Evolutionary conservation across 2,329 filamentous ascomycete species (phyloP).

Genomic region (Camptophora hylomeconis): DNA sequence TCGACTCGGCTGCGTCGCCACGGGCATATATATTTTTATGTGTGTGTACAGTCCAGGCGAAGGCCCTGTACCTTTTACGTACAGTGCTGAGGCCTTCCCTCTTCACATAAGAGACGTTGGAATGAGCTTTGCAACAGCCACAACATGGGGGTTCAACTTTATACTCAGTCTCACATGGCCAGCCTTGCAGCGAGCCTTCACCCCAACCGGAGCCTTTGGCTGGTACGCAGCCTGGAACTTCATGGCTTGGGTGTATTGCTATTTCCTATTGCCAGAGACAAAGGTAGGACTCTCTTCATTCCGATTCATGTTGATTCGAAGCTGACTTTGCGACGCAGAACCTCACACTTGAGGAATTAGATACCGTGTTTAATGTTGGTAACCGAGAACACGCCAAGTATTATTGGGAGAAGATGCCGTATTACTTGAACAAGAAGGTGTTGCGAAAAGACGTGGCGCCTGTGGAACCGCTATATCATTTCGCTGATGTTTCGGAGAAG

Average conservation of each 20-base stretch:
- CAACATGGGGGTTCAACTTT: constrained; percentile 46
- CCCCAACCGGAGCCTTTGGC: constrained; percentile 40
- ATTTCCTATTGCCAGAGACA: constrained; percentile 32
- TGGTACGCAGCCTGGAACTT: constrained; percentile 43
- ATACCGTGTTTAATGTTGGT: constrained; percentile 42
- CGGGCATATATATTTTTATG: constrained; percentile 46
- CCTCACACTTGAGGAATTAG: constrained; percentile 34
- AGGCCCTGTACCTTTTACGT: constrained; percentile 51
- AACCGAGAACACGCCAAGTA: constrained; percentile 30
- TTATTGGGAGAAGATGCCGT: constrained; percentile 25
- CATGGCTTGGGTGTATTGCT: constrained; percentile 34
- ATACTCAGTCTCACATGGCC: constrained; percentile 42
- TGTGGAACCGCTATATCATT: constrained; percentile 6
- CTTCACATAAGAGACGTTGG: constrained; percentile 48
- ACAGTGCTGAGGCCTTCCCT: constrained; percentile 52
- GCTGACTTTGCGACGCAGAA: too few relatives aligned
- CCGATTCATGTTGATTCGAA: too few relatives aligned
- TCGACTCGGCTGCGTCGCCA: constrained; percentile 36
- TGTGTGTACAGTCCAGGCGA: constrained; percentile 43
- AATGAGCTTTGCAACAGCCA: constrained; percentile 46
- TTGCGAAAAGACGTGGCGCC: constrained; percentile 21
- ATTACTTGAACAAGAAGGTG: constrained; percentile 24
- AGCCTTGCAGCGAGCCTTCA: constrained; percentile 34
- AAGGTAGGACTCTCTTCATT: too few relatives aligned
- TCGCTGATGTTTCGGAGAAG: constrained; percentile 4